phyloP scores from a whole-genome alignment of 352 stramenopile species.

The Phytophthora litchii region DNA sequence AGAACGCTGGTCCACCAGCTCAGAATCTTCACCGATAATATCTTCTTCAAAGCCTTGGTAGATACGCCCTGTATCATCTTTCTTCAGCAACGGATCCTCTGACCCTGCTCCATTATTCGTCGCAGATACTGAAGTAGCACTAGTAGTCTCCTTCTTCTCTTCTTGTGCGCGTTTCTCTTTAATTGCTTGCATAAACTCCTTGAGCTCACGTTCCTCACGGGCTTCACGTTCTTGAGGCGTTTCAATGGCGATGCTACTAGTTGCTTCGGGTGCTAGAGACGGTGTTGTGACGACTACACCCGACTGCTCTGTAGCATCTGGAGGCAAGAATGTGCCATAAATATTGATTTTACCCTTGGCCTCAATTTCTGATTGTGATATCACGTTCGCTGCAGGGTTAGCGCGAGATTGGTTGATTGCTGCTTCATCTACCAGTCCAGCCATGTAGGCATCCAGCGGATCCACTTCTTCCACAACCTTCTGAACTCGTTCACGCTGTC shows the following conservation, averaged over 20 bases:
- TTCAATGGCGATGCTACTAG: conserved; percentile 34
- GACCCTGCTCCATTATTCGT: conserved; percentile 6
- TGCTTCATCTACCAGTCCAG: conserved; percentile 77
- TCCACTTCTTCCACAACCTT: conserved; percentile 84
- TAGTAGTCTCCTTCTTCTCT: conserved; percentile 32
- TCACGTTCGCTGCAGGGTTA: conserved; percentile 79
- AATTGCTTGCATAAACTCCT: conserved; percentile 88
- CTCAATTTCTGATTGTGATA: conserved; percentile 86
- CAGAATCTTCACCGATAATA: conserved; percentile 79
- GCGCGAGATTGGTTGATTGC: conserved; percentile 75
- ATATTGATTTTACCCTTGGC: conserved; percentile 81
- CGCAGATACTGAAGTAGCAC: neutral
- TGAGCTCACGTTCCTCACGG: conserved; percentile 77
- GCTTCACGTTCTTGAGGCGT: conserved; percentile 71
- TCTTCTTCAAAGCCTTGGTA: conserved; percentile 90
- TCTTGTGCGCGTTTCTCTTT: conserved; percentile 77
- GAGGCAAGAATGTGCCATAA: conserved; percentile 84
- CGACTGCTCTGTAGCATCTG: conserved; percentile 29
- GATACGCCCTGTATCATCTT: conserved; percentile 76
- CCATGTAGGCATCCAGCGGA: conserved; percentile 88
- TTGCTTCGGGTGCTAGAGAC: conserved; percentile 2
- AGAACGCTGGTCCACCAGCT: conserved; percentile 76
- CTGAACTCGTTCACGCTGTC: conserved; percentile 65
- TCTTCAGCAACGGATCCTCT: conserved; percentile 38
- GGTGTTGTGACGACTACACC: neutral